phyloP scores from a whole-genome alignment of 306 rosid species.

The Inga leiocalycina region DNA sequence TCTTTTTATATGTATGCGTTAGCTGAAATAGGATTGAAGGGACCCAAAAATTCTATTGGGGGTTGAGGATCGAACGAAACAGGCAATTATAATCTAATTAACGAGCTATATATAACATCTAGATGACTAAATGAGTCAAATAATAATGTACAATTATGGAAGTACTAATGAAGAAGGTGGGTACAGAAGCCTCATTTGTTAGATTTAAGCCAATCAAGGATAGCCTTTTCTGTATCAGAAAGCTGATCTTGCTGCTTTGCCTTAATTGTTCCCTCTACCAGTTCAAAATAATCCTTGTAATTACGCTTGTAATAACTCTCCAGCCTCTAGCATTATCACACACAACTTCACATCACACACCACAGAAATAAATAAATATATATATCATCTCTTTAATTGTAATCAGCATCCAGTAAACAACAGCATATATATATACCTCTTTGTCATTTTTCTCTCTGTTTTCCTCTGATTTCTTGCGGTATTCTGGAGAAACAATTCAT shows the following conservation, averaged over 20 bases:
- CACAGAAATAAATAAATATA: background rate
- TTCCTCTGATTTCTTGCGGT: slow-evolving; percentile 79
- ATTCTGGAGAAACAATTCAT: slow-evolving; percentile 53
- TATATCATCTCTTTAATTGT: background rate
- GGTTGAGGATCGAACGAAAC: background rate
- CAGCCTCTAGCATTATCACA: slow-evolving; percentile 54
- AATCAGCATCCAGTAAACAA: background rate
- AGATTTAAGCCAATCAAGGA: slow-evolving; percentile 79
- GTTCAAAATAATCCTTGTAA: slow-evolving; percentile 93
- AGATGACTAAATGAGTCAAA: background rate
- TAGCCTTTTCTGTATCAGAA: slow-evolving; percentile 81
- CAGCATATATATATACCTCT: slow-evolving; percentile 70
- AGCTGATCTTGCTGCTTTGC: slow-evolving; percentile 48
- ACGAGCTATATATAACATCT: background rate
- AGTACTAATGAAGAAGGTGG: background rate
- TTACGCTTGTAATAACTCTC: slow-evolving; percentile 87
- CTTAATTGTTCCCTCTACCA: slow-evolving; percentile 65
- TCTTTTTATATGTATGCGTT: background rate
- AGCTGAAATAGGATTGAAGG: background rate
- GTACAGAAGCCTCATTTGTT: slow-evolving; percentile 41
- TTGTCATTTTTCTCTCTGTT: slow-evolving; percentile 91
- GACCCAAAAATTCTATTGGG: background rate
- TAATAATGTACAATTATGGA: background rate
- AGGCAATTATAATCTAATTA: background rate
- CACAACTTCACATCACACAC: background rate